These are phyloP conservation scores for Azolla pinnata DNA, from an alignment of 75 land plant genomes.

Conservation along the genomic window DNA sequence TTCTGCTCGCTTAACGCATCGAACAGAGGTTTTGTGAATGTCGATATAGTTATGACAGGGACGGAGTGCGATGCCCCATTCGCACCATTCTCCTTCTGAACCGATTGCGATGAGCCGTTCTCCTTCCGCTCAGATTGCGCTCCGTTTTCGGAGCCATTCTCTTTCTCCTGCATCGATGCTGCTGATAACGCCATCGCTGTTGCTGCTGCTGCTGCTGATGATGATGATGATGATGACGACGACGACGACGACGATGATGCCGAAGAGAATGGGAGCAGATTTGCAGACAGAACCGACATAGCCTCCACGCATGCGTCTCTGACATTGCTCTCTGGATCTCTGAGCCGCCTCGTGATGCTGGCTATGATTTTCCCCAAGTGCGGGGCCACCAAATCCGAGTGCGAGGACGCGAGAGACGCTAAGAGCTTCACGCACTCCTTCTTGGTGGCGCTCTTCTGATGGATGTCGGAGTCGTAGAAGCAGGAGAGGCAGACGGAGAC, in stretches of 20 bases:
- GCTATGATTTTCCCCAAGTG: conserved; percentile 57
- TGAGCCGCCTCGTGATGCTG: conserved; percentile 44
- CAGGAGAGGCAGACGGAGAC: conserved; percentile 56
- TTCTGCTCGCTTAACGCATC: conserved; percentile 70
- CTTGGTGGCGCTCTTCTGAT: conserved; percentile 36
- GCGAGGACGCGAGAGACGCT: conserved; percentile 28
- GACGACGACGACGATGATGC: too few relatives aligned
- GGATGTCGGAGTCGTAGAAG: conserved; percentile 40
- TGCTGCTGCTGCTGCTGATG: too few relatives aligned
- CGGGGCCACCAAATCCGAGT: conserved; percentile 34
- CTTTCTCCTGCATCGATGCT: neutral
- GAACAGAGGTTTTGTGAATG: conserved; percentile 68
- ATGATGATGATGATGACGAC: neutral
- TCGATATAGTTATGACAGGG: conserved; percentile 8
- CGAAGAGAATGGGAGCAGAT: conserved; percentile 18
- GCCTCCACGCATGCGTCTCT: conserved; percentile 62
- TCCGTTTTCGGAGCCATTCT: conserved; percentile 2
- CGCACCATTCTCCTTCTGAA: conserved; percentile 22
- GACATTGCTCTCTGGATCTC: conserved; percentile 59
- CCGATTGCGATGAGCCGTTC: too few relatives aligned
- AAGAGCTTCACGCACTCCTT: conserved; percentile 55
- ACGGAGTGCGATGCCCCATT: conserved; percentile 18
- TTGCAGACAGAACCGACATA: conserved; percentile 37
- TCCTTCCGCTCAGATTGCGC: neutral
- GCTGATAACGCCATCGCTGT: too few relatives aligned